Evolutionary conservation across 768 basidiomycete species (phyloP).

Genomic region (Lenzites betulinus): DNA sequence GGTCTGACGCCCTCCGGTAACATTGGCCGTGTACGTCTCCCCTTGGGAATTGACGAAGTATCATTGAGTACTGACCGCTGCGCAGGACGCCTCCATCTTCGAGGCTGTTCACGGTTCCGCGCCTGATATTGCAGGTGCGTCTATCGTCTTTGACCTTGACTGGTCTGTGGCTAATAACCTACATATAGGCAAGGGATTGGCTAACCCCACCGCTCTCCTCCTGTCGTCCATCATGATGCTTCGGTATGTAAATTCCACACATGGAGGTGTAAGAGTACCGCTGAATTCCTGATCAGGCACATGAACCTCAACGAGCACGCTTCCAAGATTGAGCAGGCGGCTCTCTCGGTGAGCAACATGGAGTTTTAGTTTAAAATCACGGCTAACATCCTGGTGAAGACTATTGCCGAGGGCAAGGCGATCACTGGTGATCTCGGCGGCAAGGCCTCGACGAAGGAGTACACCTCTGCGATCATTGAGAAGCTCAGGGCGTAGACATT

Average conservation of each 20-base stretch:
- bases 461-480: constrained; percentile 83
- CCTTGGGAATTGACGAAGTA: neutral
- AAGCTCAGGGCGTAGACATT: constrained; percentile 49
- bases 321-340: constrained; percentile 87
- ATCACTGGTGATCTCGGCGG: constrained; percentile 98
- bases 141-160: neutral
- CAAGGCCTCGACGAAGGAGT: constrained; percentile 86
- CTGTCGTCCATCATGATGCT: constrained; percentile 98
- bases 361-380: neutral
- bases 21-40: constrained; percentile 78
- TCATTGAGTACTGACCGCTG: constrained; percentile 18
- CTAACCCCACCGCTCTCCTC: constrained; percentile 99
- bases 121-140: constrained; percentile 92
- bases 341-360: constrained; percentile 69
- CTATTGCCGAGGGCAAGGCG: constrained; percentile 93
- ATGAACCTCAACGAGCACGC: constrained; percentile 89
- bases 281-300: constrained; percentile 56
- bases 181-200: constrained; percentile 76
- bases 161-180: constrained; percentile 3
- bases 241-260: constrained; percentile 56
- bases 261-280: constrained; percentile 25
- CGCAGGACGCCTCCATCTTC: constrained; percentile 95
- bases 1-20: constrained; percentile 98
- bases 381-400: constrained; percentile 49
- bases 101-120: constrained; percentile 99